Conservation (phyloP, 2,329 filamentous ascomycete genomes). For the Nemania sp. region DNA sequence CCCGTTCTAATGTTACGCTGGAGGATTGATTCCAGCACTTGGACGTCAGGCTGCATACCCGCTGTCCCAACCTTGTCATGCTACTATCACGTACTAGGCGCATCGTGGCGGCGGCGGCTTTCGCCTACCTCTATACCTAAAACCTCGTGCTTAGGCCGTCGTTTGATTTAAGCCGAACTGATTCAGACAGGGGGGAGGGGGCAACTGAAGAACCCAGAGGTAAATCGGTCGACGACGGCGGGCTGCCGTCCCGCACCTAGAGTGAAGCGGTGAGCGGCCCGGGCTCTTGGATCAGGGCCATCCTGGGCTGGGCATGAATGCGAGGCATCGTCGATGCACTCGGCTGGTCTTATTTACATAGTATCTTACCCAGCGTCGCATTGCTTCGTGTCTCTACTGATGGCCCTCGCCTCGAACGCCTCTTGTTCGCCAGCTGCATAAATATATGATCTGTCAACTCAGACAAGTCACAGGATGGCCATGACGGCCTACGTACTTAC, state of each 20-base stretch:
- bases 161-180: conserved; percentile 10
- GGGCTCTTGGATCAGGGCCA: conserved; percentile 12
- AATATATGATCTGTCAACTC: conserved; percentile 28
- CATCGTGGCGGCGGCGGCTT: conserved; percentile 16
- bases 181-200: conserved; percentile 9
- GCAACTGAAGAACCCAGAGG: conserved; percentile 7
- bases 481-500: neutral
- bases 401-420: conserved; percentile 16
- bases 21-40: conserved; percentile 23
- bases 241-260: conserved; percentile 13
- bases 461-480: conserved; percentile 22
- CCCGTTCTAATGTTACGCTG: conserved; percentile 29
- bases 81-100: conserved; percentile 13
- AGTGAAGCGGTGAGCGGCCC: conserved; percentile 27
- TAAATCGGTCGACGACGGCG: conserved; percentile 33
- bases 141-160: conserved; percentile 18
- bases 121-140: conserved; percentile 25
- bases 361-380: conserved; percentile 11
- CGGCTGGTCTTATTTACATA: neutral
- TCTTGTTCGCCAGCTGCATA: conserved; percentile 16
- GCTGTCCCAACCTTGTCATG: conserved; percentile 18
- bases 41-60: conserved; percentile 32
- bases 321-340: conserved; percentile 21
- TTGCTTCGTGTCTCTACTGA: conserved; percentile 17
- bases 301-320: conserved; percentile 29